A percentile compares a stretch with the other conserved stretches of the same genome.
Conservation (phyloP, 768 basidiomycete species). For the Amyloporia xantha region DNA sequence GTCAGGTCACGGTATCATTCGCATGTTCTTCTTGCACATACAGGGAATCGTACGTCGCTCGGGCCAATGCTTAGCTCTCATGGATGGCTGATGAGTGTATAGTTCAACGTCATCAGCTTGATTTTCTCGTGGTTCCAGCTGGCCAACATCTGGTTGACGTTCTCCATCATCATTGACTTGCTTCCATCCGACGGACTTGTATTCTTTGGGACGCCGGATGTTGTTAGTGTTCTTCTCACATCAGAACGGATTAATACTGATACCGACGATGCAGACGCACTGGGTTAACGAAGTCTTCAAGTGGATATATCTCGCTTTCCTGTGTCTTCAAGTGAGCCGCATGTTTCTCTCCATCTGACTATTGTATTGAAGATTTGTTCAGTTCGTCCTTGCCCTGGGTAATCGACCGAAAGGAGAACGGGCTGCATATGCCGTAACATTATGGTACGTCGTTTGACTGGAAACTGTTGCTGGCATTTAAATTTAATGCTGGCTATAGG, state of each 20-base stretch:
- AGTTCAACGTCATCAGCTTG: slow-evolving; percentile 84
- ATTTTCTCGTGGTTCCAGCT: slow-evolving; percentile 91
- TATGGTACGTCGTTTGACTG: slow-evolving; percentile 51
- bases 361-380: not conserved
- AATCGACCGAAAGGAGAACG: slow-evolving; percentile 89
- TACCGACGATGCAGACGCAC: slow-evolving; percentile 51
- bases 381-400: slow-evolving; percentile 69
- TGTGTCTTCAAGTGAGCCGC: slow-evolving; percentile 62
- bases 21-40: slow-evolving; percentile 96
- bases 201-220: slow-evolving; percentile 63
- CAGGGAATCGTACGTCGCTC: slow-evolving; percentile 69
- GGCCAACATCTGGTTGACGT: slow-evolving; percentile 92
- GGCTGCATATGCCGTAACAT: slow-evolving; percentile 57
- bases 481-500: slow-evolving; percentile 31
- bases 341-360: not conserved
- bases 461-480: not conserved
- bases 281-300: slow-evolving; percentile 81
- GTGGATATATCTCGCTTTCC: slow-evolving; percentile 83
- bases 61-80: not conserved
- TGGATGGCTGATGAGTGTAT: slow-evolving; percentile 1
- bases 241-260: not conserved
- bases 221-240: slow-evolving; percentile 44
- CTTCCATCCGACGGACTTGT: slow-evolving; percentile 46
- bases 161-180: slow-evolving; percentile 90
- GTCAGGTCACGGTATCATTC: slow-evolving; percentile 79